Evolutionary conservation across 305 asterid genomes (phyloP), one percentile per base, ranked within the genome.

Genomic region (Fraxinus latifolia): DNA sequence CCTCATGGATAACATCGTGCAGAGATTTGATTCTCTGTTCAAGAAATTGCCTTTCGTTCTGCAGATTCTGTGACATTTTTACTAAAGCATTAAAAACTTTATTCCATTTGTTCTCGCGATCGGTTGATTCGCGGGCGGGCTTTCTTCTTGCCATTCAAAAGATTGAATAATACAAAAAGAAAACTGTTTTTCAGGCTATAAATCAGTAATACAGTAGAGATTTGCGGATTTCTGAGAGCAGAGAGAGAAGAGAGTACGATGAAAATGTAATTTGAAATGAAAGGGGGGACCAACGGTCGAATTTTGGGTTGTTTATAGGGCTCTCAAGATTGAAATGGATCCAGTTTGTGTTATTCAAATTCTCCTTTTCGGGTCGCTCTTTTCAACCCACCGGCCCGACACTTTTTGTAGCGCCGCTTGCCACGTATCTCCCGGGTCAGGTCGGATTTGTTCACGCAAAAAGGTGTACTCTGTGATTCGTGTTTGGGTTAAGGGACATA

Each of bases 101-200:
- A 68, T 80, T 80, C 97, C 96, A 91, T 3, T 89, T 92, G 34
- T 84, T 88, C 42, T 89, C 89, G 34, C 90, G 91, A 62, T 82
- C 87, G 7, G 91, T 74, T 4, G 83, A 82, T 53, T 68, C 83
- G 7, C 8, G 85, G 1, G 86, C 7, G 21, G 84, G 50, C 85
- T 80, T 84, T 9, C 87, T 83, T 79, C 84, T 87, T 84, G 82
- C 92, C 98, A 95, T 95, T 68, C 83, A 37, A 25, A 74, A 32
- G 23, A 70, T 62, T 55, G 58, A 29, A 21, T 50, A 44, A 3
- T 44, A 12, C 58, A 44, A 14, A 11, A 2, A 77, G 73, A 79
- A 44, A 2, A 12, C 17, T 44, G 58, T 14, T 44, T 44, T 14
- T 3, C 58, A 12, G 58, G 58, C 19, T 12, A 44, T 44, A 2